Evolutionary conservation across 352 stramenopile genomes (phyloP), one percentile per base, ranked within the genome.

Genomic region (Phytophthora brassicae): DNA sequence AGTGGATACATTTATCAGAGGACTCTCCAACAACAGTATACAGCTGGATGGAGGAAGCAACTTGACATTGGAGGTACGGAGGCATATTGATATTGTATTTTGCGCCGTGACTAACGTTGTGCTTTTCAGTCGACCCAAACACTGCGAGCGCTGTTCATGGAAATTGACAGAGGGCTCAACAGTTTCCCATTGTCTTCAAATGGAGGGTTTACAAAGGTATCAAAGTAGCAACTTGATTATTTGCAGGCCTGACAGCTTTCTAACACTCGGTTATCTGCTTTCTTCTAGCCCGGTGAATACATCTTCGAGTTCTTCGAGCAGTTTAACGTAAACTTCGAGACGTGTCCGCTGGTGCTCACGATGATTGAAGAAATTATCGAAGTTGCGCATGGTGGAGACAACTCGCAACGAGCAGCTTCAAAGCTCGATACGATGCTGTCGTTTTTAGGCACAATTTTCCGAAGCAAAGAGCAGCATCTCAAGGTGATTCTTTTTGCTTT

Each of bases 271-370:
- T 36, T 63, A 43, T 23, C 4, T 31, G 46, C 19, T 63, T 13
- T 20, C 9, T 56, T 23, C 16, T 49, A 93, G 85, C 79, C 81
- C 13, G 90, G 90, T 2, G 75, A 88, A 22, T 97, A 86, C 67
- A 96, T 97, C 38, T 97, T 96, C 48, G 88, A 93, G 42, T 95
- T 97, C 46, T 96, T 97, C 41, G 81, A 89, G 53, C 77, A 91
- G 53, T 95, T 95, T 54, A 95, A 95, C 46, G 86, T 95, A 20
- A 93, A 90, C 47, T 95, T 95, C 19, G 81, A 95, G 47, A 95
- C 87, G 23, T 92, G 84, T 41, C 85, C 87, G 14, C 85, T 95
- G 41, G 87, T 95, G 0, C 63, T 94, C 41, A 89, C 67, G 39
- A 94, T 97, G 67, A 92, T 95, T 39, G 89, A 94, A 75, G 82